phyloP scores from a whole-genome alignment of 2,329 filamentous ascomycete genomes.

The Calonectria leucothoes region DNA sequence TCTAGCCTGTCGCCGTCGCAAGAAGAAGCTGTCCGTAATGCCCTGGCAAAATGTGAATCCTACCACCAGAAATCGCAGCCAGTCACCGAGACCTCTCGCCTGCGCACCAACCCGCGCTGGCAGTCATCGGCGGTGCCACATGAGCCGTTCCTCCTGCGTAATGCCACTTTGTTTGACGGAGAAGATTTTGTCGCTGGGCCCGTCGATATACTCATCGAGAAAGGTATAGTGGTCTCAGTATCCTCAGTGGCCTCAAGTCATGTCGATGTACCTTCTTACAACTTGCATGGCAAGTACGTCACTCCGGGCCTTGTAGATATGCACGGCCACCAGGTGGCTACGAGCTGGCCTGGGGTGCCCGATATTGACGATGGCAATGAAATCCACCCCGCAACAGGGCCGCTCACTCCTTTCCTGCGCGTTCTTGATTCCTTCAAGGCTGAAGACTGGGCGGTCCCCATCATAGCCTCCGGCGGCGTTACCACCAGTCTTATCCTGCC shows the following conservation, averaged over 20 bases:
- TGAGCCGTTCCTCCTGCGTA: neutral
- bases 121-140: neutral
- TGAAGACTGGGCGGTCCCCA: constrained; percentile 50
- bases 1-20: neutral
- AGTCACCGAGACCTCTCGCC: neutral
- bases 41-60: neutral
- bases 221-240: neutral
- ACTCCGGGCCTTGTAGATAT: constrained; percentile 59
- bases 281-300: neutral
- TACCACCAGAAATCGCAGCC: neutral
- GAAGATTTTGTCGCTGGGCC: neutral
- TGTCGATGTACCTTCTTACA: neutral
- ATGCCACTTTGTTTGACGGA: neutral
- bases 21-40: neutral
- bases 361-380: constrained; percentile 52
- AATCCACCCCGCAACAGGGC: neutral
- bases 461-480: constrained; percentile 48
- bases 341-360: constrained; percentile 47
- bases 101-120: neutral
- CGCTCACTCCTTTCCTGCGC: constrained; percentile 28
- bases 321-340: constrained; percentile 56
- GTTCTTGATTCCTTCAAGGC: constrained; percentile 53
- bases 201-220: neutral
- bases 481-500: constrained; percentile 1
- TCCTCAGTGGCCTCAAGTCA: neutral